phyloP scores from a whole-genome alignment of 352 stramenopile species.

The Thraustochytrium sp. region DNA sequence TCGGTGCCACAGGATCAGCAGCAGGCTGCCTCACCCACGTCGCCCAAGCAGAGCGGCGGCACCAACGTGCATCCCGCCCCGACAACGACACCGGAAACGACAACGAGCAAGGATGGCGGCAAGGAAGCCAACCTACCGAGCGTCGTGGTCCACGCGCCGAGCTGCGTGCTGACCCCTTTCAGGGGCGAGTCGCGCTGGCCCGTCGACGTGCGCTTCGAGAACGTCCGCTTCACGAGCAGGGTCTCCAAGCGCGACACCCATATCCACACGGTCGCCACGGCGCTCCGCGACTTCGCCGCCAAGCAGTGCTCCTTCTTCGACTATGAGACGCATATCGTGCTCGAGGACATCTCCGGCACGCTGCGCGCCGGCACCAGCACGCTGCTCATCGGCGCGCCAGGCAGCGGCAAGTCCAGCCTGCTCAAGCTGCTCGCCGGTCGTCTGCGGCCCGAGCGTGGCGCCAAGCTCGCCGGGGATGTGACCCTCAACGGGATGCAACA shows the following conservation, averaged over 20 bases:
- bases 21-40: no score
- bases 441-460: no score
- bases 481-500: not conserved
- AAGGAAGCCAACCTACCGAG: no score
- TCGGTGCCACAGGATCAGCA: no score
- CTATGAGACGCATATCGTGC: not conserved
- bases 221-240: not conserved
- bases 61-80: no score
- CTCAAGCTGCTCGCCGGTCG: slow-evolving; percentile 1
- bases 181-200: not conserved
- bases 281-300: not conserved
- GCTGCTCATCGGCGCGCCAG: not conserved
- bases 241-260: not conserved
- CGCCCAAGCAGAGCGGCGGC: no score
- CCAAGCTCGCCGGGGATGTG: not conserved
- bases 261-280: not conserved
- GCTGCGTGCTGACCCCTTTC: no score
- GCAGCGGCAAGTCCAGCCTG: not conserved
- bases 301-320: no score
- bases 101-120: no score
- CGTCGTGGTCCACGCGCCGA: no score
- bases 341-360: not conserved
- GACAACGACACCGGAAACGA: no score
- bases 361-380: not conserved
- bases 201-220: not conserved